Percentiles rank a stretch among this genome's conserved stretches.
Evolutionary conservation across 352 stramenopile species (phyloP).

Genomic region (Globisporangium megalacanthum): DNA sequence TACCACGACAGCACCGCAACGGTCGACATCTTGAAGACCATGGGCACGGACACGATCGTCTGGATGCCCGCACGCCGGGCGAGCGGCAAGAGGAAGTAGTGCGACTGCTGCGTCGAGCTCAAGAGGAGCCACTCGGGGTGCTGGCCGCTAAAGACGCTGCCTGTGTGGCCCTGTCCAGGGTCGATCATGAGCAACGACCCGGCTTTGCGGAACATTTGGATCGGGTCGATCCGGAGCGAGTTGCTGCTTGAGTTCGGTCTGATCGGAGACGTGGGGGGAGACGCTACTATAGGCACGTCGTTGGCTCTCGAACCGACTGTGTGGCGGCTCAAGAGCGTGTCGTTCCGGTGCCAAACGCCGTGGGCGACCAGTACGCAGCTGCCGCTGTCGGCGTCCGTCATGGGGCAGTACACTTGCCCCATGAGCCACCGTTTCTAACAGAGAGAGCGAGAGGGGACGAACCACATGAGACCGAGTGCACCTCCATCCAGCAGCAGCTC

Average conservation of each 20-base stretch:
- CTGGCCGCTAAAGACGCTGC: constrained; percentile 65
- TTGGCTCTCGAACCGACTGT: not conserved
- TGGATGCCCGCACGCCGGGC: constrained; percentile 58
- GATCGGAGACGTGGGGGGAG: constrained; percentile 12
- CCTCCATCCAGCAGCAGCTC: no score
- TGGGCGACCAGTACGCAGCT: constrained; percentile 63
- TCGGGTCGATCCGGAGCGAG: constrained; percentile 33
- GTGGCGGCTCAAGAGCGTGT: constrained; percentile 5
- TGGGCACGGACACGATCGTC: constrained; percentile 63
- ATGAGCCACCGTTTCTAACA: constrained; percentile 60
- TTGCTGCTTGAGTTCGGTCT: constrained; percentile 16
- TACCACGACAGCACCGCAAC: constrained; percentile 83
- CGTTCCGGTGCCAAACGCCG: constrained; percentile 67
- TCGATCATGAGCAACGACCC: constrained; percentile 71
- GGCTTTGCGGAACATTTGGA: constrained; percentile 73
- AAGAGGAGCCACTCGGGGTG: constrained; percentile 69
- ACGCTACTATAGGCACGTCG: constrained; percentile 11
- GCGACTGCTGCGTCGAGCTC: constrained; percentile 35
- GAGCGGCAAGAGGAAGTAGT: constrained; percentile 73
- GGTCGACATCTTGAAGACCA: constrained; percentile 81
- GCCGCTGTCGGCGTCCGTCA: constrained; percentile 40
- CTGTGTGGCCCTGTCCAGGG: constrained; percentile 67
- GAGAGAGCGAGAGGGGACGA: not conserved
- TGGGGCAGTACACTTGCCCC: constrained; percentile 67
- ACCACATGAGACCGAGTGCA: not conserved